Percentiles rank a stretch among this genome's conserved stretches.
Conservation (phyloP, 2,329 filamentous ascomycete genomes). For the Fusarium solani-melongenae region DNA sequence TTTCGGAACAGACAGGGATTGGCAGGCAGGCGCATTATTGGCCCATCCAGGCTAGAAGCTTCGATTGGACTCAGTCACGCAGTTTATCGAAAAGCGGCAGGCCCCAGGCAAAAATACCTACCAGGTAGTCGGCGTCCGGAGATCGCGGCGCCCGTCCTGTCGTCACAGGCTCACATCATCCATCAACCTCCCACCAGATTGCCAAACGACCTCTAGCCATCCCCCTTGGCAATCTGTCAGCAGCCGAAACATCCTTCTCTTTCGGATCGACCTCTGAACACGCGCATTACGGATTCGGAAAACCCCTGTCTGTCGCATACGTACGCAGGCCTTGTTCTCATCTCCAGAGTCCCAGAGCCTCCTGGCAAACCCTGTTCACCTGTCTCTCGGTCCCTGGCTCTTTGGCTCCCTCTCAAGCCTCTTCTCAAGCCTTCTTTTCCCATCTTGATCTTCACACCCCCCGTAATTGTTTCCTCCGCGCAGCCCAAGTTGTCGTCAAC, state of each 20-base stretch:
- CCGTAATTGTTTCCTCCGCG: background rate
- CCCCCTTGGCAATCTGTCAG: background rate
- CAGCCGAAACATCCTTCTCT: background rate
- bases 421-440: background rate
- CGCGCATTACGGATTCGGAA: constrained; percentile 2
- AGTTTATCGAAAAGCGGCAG: background rate
- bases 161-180: constrained; percentile 8
- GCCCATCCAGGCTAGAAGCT: constrained; percentile 21
- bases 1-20: constrained; percentile 15
- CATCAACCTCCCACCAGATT: background rate
- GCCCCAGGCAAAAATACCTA: background rate
- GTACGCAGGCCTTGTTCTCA: constrained; percentile 7
- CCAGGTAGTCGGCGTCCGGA: constrained; percentile 1
- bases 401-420: constrained; percentile 4
- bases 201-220: background rate
- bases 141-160: background rate
- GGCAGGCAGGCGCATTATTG: constrained; percentile 14
- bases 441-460: background rate
- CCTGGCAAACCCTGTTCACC: background rate
- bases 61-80: constrained; percentile 10
- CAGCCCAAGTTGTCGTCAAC: background rate
- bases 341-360: constrained; percentile 3
- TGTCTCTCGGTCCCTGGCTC: background rate
- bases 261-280: constrained; percentile 2
- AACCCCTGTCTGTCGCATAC: constrained; percentile 8